phyloP scores from a whole-genome alignment of 441 rosid genomes.

The Pelargonium myrrhifolium region DNA sequence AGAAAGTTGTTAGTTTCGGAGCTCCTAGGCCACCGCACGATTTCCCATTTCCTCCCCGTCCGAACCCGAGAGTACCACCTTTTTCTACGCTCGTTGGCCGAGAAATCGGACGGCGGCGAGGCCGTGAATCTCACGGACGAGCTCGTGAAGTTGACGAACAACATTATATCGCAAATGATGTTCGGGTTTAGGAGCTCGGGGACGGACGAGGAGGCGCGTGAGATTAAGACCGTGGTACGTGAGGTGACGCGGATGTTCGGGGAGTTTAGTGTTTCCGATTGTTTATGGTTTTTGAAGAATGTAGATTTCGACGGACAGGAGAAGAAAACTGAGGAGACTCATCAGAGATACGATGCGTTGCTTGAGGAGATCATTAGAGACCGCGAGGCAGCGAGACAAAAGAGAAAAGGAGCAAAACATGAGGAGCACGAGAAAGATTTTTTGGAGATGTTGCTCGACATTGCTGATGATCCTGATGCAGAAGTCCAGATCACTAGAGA shows the following conservation, averaged over 20 bases:
- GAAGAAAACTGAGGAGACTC: constrained; percentile 18
- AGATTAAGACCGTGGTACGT: constrained; percentile 14
- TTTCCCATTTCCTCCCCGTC: constrained; percentile 20
- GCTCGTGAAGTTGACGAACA: constrained; percentile 25
- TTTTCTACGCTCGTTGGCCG: constrained; percentile 4
- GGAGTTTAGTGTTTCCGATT: constrained; percentile 28
- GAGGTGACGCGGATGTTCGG: constrained; percentile 31
- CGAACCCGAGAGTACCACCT: constrained; percentile 18
- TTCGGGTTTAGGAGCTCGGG: too few relatives aligned
- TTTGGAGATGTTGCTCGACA: constrained; percentile 27
- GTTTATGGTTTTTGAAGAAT: constrained; percentile 28
- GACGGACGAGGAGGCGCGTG: constrained; percentile 12
- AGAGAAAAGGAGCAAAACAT: too few relatives aligned
- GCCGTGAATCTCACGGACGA: constrained; percentile 25
- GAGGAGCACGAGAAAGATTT: constrained; percentile 24
- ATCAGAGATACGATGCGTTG: constrained; percentile 20
- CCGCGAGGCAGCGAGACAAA: constrained; percentile 15
- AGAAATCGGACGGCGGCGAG: constrained; percentile 13
- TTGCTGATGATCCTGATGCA: constrained; percentile 16
- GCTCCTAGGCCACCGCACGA: constrained; percentile 21
- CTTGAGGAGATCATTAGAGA: constrained; percentile 22
- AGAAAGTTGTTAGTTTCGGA: constrained; percentile 25
- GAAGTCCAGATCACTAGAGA: constrained; percentile 24
- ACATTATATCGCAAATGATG: constrained; percentile 32
- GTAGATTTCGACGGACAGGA: constrained; percentile 29